Conservation (phyloP, 1,284 basidiomycete species). For the Tilletia horrida region DNA sequence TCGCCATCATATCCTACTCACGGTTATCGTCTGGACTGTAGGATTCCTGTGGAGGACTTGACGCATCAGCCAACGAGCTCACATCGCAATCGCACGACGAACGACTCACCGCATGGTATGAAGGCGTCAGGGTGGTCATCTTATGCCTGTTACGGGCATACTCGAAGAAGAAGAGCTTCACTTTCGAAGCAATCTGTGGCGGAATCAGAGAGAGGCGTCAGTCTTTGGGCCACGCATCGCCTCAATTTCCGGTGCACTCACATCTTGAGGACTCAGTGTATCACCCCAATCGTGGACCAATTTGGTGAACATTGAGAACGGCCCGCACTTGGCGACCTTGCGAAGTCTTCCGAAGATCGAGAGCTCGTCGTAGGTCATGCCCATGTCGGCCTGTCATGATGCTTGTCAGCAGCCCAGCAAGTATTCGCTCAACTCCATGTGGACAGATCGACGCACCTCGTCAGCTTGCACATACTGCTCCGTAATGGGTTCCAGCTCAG, state of each 20-base stretch:
- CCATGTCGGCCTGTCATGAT: conserved; percentile 68
- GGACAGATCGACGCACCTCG: conserved; percentile 62
- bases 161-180: conserved; percentile 95
- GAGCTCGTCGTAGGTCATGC: conserved; percentile 98
- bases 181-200: conserved; percentile 85
- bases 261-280: conserved; percentile 71
- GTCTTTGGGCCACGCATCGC: neutral
- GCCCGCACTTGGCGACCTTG: conserved; percentile 94
- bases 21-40: conserved; percentile 96
- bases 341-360: conserved; percentile 87
- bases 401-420: neutral
- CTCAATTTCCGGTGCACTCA: conserved; percentile 49
- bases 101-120: conserved; percentile 77
- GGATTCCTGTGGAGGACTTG: conserved; percentile 65
- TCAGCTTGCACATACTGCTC: conserved; percentile 91
- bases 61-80: neutral
- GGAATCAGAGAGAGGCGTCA: conserved; percentile 23
- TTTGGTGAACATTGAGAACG: conserved; percentile 93
- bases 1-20: too few relatives aligned
- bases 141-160: conserved; percentile 96
- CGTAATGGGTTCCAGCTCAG: conserved; percentile 92
- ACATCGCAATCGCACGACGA: conserved; percentile 47
- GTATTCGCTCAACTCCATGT: neutral
- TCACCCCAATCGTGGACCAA: conserved; percentile 85
- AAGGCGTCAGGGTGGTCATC: conserved; percentile 97